Evolutionary conservation across 306 rosid genomes (phyloP).

Genomic region (Albizia julibrissin): DNA sequence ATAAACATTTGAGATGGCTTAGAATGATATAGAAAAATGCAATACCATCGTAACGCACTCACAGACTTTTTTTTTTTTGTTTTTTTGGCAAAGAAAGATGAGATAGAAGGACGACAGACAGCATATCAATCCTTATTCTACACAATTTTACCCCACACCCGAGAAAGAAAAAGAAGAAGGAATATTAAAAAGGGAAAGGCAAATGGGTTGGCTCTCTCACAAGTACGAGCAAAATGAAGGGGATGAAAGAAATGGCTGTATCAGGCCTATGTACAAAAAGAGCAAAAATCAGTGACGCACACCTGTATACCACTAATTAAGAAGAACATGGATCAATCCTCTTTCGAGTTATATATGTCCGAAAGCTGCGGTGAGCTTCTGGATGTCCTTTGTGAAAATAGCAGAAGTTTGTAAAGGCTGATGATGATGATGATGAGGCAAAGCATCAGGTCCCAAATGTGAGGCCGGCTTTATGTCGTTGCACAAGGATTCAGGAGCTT

Average conservation of each 20-base stretch:
- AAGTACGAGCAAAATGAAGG: slow-evolving; percentile 40
- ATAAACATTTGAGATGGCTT: slow-evolving; percentile 39
- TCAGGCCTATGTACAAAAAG: slow-evolving; percentile 46
- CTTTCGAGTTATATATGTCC: slow-evolving; percentile 42
- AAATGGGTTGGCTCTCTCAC: slow-evolving; percentile 49
- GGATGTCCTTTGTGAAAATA: slow-evolving; percentile 47
- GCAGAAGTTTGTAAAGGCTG: slow-evolving; percentile 27
- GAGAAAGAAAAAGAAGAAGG: slow-evolving; percentile 15
- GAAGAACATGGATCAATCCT: slow-evolving; percentile 31
- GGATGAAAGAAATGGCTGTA: slow-evolving; percentile 43
- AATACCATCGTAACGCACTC: slow-evolving; percentile 29
- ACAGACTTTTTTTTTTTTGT: slow-evolving; percentile 19
- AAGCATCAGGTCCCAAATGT: slow-evolving; percentile 44
- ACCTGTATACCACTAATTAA: slow-evolving; percentile 33
- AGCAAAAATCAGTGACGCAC: slow-evolving; percentile 44
- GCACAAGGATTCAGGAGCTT: slow-evolving; percentile 43
- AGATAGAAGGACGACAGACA: slow-evolving; percentile 33
- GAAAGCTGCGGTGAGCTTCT: slow-evolving; percentile 58
- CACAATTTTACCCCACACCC: slow-evolving; percentile 55
- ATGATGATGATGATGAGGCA: background rate
- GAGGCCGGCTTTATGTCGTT: slow-evolving; percentile 45
- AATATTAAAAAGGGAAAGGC: slow-evolving; percentile 21
- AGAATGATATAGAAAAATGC: slow-evolving; percentile 29
- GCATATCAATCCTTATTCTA: slow-evolving; percentile 39
- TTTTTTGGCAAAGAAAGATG: slow-evolving; percentile 1